These are phyloP conservation scores for Phaseolus coccineus DNA, from an alignment of 331 rosid genomes.

Conservation along the genomic window DNA sequence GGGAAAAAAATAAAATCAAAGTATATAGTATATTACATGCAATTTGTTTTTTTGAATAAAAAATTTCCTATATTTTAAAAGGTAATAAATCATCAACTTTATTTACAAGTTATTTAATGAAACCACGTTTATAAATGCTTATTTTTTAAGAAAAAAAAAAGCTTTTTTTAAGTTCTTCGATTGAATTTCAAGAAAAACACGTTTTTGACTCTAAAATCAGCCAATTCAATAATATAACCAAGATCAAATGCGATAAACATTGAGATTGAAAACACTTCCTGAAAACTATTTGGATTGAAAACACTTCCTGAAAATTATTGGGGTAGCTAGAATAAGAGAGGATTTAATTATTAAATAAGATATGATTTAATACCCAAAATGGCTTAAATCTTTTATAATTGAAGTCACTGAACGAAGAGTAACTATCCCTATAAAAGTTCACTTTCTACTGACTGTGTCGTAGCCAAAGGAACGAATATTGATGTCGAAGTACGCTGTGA, in stretches of 20 bases:
- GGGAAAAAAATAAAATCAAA: background rate
- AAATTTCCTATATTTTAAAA: background rate
- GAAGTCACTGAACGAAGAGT: background rate
- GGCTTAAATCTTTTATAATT: background rate
- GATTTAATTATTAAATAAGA: too few relatives aligned
- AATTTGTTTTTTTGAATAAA: background rate
- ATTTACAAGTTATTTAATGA: background rate
- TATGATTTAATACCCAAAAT: background rate
- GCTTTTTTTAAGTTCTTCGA: background rate
- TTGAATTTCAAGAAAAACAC: background rate
- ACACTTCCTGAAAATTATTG: slow-evolving; percentile 2
- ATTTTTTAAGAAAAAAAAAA: background rate
- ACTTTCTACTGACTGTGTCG: background rate
- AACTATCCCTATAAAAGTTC: background rate
- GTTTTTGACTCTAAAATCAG: background rate
- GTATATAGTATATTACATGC: background rate
- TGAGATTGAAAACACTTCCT: background rate
- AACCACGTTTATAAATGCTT: background rate
- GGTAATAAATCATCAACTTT: background rate
- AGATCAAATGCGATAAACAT: background rate
- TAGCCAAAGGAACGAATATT: background rate
- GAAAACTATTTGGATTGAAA: background rate
- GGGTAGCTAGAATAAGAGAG: background rate
- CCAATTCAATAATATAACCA: background rate
- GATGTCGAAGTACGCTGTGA: background rate